Base-by-base conservation (phyloP, 371 early-diverging fungal species). In the Chytridiales sp. region DNA sequence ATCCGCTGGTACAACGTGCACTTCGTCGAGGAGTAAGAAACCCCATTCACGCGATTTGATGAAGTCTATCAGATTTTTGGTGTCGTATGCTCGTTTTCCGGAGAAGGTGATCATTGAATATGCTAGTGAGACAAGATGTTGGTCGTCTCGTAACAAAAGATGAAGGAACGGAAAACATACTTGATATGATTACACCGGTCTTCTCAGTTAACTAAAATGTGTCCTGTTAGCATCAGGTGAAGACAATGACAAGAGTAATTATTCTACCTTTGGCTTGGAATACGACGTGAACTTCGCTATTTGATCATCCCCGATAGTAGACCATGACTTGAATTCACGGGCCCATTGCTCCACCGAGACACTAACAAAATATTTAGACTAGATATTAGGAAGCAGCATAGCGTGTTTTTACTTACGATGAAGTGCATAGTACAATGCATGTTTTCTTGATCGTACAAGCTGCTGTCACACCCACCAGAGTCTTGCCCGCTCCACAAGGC, bases 261-360 rank as follows among this genome's bases (percentile, higher is more conserved):
- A 58, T 26, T 51, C 52, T 43, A 82, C 83, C 72, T 87, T 88
- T 74, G 97, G 94, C 76, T 99, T 99, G 38, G 85, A 82, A 44
- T 97, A 94, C 3, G 98, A 91, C 3, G 99, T 99, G 73, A 99
- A 99, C 56, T 91, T 83, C 3, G 95, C 96, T 48, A 99, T 91
- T 58, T 92, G 89, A 47, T 87, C 85, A 24, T 94, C 94, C 53
- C 87, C 86, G 51, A 99, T 85, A 52, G 88, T 97, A 51, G 95
- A 91, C 94, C 99, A 99, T 32, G 84, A 86, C 62, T 92, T 68
- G 61, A 98, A 96, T 75, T 99, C 96, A 60, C 92, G 90, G 61
- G 91, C 90, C 99, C 99, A 99, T 72, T 99, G 99, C 81, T 94
- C 89, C 17, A 99, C 99, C 15, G 98, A 97, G 19, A 99, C 97